These are phyloP conservation scores for Pontederia crassipes DNA, from an alignment of 176 grass and related monocot species.

Conservation along the genomic window DNA sequence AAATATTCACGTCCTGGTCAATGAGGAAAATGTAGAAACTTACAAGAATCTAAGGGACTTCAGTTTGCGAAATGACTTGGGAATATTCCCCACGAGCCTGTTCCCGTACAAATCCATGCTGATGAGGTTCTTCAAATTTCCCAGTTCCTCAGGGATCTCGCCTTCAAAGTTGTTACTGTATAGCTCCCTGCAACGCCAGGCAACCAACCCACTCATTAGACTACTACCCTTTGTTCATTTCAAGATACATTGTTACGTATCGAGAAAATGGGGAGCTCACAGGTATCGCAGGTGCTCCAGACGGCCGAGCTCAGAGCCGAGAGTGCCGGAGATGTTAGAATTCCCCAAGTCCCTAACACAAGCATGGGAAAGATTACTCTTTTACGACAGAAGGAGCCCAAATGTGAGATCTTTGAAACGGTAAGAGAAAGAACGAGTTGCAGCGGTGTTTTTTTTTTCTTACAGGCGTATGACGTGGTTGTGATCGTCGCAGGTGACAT, in stretches of 20 bases:
- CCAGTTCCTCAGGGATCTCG: constrained; percentile 64
- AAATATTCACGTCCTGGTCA: too few relatives aligned
- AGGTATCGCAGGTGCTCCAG: constrained; percentile 80
- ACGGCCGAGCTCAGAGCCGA: constrained; percentile 68
- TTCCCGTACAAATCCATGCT: constrained; percentile 95
- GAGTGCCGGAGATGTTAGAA: constrained; percentile 82
- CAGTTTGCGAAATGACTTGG: constrained; percentile 78
- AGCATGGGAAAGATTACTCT: background rate
- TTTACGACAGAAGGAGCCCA: background rate
- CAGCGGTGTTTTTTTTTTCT: background rate
- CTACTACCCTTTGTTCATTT: too few relatives aligned
- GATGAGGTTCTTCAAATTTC: constrained; percentile 81
- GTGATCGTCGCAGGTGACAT: constrained; percentile 70
- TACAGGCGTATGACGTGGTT: constrained; percentile 83
- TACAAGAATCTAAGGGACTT: constrained; percentile 84
- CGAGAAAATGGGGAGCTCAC: constrained; percentile 18
- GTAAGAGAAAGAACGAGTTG: background rate
- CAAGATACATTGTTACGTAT: background rate
- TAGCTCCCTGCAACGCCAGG: constrained; percentile 47
- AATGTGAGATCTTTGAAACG: background rate
- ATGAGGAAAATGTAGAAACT: constrained; percentile 4
- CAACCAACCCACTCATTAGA: background rate
- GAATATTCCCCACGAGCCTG: constrained; percentile 52
- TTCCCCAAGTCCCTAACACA: constrained; percentile 85
- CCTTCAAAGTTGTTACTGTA: constrained; percentile 75